phyloP scores from a whole-genome alignment of 331 rosid species.

The Pyracantha coccinea region DNA sequence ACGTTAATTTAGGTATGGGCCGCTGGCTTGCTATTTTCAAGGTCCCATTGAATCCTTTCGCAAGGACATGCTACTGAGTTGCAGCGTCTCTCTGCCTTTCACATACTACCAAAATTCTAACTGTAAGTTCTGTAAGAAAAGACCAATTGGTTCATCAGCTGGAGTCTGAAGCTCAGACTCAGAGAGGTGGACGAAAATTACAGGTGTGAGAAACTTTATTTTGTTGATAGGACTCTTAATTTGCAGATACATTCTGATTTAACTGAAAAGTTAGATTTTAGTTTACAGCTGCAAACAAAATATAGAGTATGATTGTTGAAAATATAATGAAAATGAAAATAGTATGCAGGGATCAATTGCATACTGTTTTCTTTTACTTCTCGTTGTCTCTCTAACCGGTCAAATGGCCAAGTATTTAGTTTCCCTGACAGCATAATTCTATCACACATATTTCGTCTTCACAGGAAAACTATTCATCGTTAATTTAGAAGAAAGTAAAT shows the following conservation, averaged over 20 bases:
- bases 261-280: conserved; percentile 50
- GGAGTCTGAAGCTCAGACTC: conserved; percentile 33
- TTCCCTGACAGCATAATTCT: too few species aligned
- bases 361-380: too few species aligned
- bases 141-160: conserved; percentile 48
- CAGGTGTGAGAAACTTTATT: conserved; percentile 48
- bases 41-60: conserved; percentile 43
- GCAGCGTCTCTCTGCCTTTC: conserved; percentile 81
- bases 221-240: conserved; percentile 47
- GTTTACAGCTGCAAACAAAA: conserved; percentile 8
- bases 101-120: conserved; percentile 29
- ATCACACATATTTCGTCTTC: too few species aligned
- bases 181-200: conserved; percentile 36
- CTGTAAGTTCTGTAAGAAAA: conserved; percentile 54
- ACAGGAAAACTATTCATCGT: too few species aligned
- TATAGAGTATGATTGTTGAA: neutral
- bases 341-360: too few species aligned
- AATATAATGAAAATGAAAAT: too few species aligned
- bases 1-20: conserved; percentile 31
- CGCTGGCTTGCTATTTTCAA: conserved; percentile 78
- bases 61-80: conserved; percentile 38
- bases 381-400: too few species aligned
- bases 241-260: conserved; percentile 91
- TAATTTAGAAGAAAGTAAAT: too few species aligned
- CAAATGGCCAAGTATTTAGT: too few species aligned